Evolutionary conservation across 1,139 yeast species (phyloP), one percentile per base, ranked within the genome.

Genomic region (Hemisphaericaspora subhashii): DNA sequence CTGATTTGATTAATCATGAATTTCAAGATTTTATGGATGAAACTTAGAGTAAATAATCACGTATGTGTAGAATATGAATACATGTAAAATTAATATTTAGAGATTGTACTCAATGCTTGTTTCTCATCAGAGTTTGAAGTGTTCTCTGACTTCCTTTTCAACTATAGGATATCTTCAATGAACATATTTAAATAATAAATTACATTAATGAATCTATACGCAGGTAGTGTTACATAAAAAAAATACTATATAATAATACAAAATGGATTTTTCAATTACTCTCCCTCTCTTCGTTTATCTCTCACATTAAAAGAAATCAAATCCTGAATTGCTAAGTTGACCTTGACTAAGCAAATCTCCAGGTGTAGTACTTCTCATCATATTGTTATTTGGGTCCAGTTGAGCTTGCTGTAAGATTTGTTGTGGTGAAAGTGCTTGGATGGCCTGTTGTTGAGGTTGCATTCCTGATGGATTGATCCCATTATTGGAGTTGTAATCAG

Each of bases 1-100:
- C 65, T 25, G 72, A 68, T 39, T 62, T 69, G 27, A 55, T 69
- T 35, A 69, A 66, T 46, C 66, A 55, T 39, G 75, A 69, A 43
- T 69, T 69, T 41, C 72, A 66, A 38, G 68, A 64, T 39, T 45
- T 58, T 45, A 62, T 60, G 62, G 62, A 59, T 31, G 49, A 47
- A 40, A 35, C 46, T 18, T 37, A 23, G 27, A 13, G 12, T 5
- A 12, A n/a, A n/a, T n/a, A n/a, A n/a, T 22, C 25, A 22, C 25
- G n/a, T 22, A 22, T 22, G 14, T 24, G 9, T n/a, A 5, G n/a
- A n/a, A 5, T 24, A 24, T 24, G 15, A 12, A 24, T 22, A 22
- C 11, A 22, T 22, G n/a, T 22, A n/a, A 10, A 22, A 6, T 22
- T 7, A 22, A 22, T 22, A 4, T 22, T 22, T n/a, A n/a, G n/a